Conservation (phyloP, 2,329 filamentous ascomycete genomes). For the Chrysosporium queenslandicum region DNA sequence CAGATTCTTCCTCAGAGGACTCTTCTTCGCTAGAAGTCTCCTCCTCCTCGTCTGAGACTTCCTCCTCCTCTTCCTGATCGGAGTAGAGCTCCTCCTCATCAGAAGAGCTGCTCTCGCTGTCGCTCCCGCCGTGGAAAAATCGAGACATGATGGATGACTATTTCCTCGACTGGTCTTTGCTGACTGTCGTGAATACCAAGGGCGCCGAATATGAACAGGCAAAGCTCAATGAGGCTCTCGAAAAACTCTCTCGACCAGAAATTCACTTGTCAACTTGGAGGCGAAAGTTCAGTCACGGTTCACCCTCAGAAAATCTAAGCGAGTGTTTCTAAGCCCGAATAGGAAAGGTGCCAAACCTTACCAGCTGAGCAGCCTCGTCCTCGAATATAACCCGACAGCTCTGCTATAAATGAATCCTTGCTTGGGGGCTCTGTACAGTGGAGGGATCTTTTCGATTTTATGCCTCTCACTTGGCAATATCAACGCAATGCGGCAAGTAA, state of each 20-base stretch:
- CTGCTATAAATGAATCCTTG: background rate
- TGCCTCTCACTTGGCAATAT: background rate
- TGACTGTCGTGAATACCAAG: background rate
- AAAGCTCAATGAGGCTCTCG: background rate
- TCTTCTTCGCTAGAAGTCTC: constrained; percentile 47
- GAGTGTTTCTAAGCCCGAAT: constrained; percentile 22
- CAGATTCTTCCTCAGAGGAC: constrained; percentile 48
- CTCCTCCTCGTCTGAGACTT: constrained; percentile 45
- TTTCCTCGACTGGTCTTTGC: background rate
- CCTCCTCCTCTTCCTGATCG: constrained; percentile 56
- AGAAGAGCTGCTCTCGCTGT: constrained; percentile 80
- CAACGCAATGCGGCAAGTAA: background rate
- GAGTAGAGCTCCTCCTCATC: constrained; percentile 94
- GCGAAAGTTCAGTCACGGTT: constrained; percentile 10
- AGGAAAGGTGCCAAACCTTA: constrained; percentile 9
- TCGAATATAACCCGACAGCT: background rate
- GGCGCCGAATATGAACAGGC: background rate
- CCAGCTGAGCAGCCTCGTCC: background rate
- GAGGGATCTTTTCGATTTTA: background rate
- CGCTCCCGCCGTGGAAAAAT: constrained; percentile 97
- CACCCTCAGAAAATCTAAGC: constrained; percentile 35
- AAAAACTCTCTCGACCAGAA: constrained; percentile 6
- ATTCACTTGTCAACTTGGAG: constrained; percentile 6
- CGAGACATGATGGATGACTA: constrained; percentile 63
- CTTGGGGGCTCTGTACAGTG: no score